These are phyloP conservation scores for Torulaspora pretoriensis DNA, from an alignment of 1,139 yeast species.

Conservation along the genomic window DNA sequence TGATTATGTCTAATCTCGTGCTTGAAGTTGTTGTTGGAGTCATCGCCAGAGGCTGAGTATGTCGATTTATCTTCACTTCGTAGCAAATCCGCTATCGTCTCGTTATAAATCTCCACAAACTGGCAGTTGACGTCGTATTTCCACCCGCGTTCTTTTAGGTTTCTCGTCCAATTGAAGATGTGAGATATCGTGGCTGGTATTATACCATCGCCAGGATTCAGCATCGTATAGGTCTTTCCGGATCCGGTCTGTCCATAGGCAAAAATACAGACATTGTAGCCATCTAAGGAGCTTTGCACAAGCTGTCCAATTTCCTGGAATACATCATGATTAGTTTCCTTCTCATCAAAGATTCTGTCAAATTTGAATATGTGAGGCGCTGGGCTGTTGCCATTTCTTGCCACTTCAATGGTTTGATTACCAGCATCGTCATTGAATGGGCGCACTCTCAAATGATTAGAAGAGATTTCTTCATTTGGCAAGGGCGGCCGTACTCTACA, in stretches of 20 bases:
- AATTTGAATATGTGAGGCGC: slow-evolving; percentile 53
- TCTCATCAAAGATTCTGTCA: slow-evolving; percentile 69
- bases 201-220: slow-evolving; percentile 67
- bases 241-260: slow-evolving; percentile 99
- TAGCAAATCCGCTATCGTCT: slow-evolving; percentile 66
- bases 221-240: slow-evolving; percentile 93
- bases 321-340: slow-evolving; percentile 53
- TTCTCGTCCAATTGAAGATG: slow-evolving; percentile 59
- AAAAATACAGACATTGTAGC: slow-evolving; percentile 86
- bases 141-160: slow-evolving; percentile 60
- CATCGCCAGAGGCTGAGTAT: slow-evolving; percentile 25
- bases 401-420: slow-evolving; percentile 28
- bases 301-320: slow-evolving; percentile 84
- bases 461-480: slow-evolving; percentile 28
- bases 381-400: slow-evolving; percentile 25
- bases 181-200: slow-evolving; percentile 73
- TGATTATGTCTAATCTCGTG: slow-evolving; percentile 76
- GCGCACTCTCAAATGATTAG: slow-evolving; percentile 45
- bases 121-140: slow-evolving; percentile 62
- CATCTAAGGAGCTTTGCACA: slow-evolving; percentile 86
- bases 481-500: slow-evolving; percentile 74
- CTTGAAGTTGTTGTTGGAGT: slow-evolving; percentile 37
- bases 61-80: slow-evolving; percentile 25
- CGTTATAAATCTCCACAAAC: slow-evolving; percentile 88
- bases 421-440: slow-evolving; percentile 50